A percentile compares a stretch with the other conserved stretches of the same genome.
These are phyloP conservation scores for Naumovozyma dairenensis DNA, from an alignment of 805 yeast genomes.

Conservation along the genomic window DNA sequence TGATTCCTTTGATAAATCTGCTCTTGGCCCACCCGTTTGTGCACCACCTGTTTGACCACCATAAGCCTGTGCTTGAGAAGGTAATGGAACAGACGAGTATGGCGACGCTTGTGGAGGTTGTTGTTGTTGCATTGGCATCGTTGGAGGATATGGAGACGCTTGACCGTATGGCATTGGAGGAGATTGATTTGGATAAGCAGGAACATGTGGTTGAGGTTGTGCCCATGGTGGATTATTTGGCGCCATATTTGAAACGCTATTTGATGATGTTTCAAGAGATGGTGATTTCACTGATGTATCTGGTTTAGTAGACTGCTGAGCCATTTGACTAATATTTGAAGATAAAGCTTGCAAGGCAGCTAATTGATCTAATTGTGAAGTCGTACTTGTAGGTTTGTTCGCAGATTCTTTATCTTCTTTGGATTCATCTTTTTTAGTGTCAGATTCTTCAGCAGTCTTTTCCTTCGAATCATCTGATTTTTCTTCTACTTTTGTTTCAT, in stretches of 20 bases:
- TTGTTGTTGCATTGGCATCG: too few species aligned
- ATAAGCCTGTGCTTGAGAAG: neutral
- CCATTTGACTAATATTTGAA: conserved; percentile 13
- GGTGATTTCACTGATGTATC: neutral
- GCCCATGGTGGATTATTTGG: conserved; percentile 15
- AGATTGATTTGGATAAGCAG: conserved; percentile 12
- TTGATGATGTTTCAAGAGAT: neutral
- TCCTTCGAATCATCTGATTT: conserved; percentile 3
- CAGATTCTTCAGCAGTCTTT: conserved; percentile 3
- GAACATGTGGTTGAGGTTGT: conserved; percentile 23
- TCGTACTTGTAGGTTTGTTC: conserved; percentile 11
- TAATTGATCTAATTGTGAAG: conserved; percentile 22
- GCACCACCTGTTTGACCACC: neutral
- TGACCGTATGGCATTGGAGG: neutral
- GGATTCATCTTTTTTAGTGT: conserved; percentile 2
- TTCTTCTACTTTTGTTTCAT: conserved; percentile 10
- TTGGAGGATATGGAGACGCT: too few species aligned
- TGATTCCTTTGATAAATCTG: conserved; percentile 55
- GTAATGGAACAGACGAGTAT: neutral
- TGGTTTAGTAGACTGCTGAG: neutral
- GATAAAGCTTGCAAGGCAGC: conserved; percentile 29
- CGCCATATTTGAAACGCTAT: neutral
- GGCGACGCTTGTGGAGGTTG: conserved; percentile 1
- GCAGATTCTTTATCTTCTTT: conserved; percentile 12
- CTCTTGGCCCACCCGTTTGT: conserved; percentile 19